Evolutionary conservation across 139 green algal species (phyloP), one percentile per base, ranked within the genome.

Genomic region (Chloropicon primus): DNA sequence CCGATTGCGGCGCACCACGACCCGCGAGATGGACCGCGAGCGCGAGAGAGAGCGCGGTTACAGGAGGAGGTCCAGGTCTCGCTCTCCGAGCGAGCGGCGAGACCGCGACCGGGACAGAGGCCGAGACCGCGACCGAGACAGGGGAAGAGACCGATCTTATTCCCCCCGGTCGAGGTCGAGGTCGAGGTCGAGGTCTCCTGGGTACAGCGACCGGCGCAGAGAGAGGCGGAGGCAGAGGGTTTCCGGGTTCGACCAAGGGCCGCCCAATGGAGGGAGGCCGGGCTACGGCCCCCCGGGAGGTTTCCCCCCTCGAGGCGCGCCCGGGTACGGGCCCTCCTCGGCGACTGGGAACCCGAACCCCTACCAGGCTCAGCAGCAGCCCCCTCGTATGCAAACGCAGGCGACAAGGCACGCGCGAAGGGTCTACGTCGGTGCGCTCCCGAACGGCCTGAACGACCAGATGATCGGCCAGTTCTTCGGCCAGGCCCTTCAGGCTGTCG

Each of bases 371-470:
- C 28, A 2, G 21, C 24, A 24, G 73, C 24, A 26, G 24, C 25
- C 17, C 24, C 23, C 22, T 25, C 73, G 23, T 24, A 28, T 76
- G 23, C 73, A 74, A 24, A 21, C 71, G 85, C 93, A 97, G 78
- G 92, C 89, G 1, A 99, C 94, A 1, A 86, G 91, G 22, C 92
- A 97, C 81, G 95, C 95, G 0, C 84, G 95, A 21, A 85, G 96
- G 5, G 87, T 98, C 71, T 99, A 99, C 82, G 91, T 99, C 2
- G 96, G 96, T 1, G 94, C 94, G 27, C 83, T 99, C 71, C 94
- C 95, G 0, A 90, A 92, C 24, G 91, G 85, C 2, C 90, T 88
- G 23, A 93, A 87, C 53, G 96, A 99, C 78, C 75, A 1, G 10
- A 21, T 5, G 10, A 10, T 25, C 54, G 27, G 53, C 27, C 26